Percentiles rank a stretch among this genome's conserved stretches.
These are phyloP conservation scores for Colletotrichum aenigma DNA, from an alignment of 2,329 filamentous ascomycete species.

Conservation along the genomic window DNA sequence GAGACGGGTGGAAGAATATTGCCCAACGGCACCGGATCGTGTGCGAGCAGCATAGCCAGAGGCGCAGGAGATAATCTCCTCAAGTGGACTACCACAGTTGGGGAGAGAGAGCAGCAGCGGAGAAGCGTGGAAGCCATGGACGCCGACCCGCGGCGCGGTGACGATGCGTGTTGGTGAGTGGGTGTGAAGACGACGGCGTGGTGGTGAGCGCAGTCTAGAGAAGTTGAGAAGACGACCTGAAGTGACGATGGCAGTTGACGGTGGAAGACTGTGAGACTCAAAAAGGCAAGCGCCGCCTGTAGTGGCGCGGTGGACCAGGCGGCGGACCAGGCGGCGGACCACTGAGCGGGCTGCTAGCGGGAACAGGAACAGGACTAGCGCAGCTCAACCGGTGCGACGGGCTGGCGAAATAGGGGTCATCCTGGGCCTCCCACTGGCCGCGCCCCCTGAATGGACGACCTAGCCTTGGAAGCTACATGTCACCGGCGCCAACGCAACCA, in stretches of 20 bases:
- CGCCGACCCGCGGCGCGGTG: neutral
- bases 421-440: too few species aligned
- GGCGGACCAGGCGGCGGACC: too few species aligned
- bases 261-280: neutral
- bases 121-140: neutral
- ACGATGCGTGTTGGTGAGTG: neutral
- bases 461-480: neutral
- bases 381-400: neutral
- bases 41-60: neutral
- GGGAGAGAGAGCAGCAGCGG: neutral
- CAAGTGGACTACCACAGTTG: neutral
- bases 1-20: neutral
- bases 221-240: neutral
- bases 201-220: neutral
- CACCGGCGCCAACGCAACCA: slow-evolving; percentile 7
- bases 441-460: neutral
- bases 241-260: neutral
- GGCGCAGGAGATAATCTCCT: slow-evolving; percentile 11
- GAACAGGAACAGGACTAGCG: slow-evolving; percentile 11
- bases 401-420: too few species aligned
- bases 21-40: neutral
- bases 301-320: neutral
- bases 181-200: neutral
- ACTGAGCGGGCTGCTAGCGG: neutral
- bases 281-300: neutral